Base-by-base conservation (phyloP, 139 green algal species). In the Coelastrella sp. region DNA sequence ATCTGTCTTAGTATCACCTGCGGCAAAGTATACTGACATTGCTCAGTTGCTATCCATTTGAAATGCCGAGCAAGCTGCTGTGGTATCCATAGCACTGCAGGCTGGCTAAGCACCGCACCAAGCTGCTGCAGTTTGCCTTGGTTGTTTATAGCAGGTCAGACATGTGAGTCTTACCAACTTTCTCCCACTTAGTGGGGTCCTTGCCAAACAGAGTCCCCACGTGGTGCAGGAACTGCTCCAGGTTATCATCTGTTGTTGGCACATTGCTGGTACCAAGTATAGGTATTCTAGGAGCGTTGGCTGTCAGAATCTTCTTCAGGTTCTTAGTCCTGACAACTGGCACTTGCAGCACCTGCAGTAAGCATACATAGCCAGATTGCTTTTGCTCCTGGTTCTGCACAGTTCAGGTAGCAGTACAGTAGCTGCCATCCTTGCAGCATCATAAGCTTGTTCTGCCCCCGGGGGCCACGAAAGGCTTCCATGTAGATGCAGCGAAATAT, bases 121-220 rank as follows among this genome's bases (percentile, higher is more conserved):
- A 47, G 32, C 32, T 47, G 32, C 32, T 47, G 32, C 32, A 47
- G 32, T 47, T 47, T 47, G 32, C 32, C 32, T 47, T 47, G 32
- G 32, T 47, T 47, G 32, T 47, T 47, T 47, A 47, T 47, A 47
- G 61, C 65, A 32, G 7, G 61, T 7, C 32, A 47, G 32, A 47
- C n/a, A 32, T 59, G 13, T 73, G 65, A 73, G 17, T 54, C 92
- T 90, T 83, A 94, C 92, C 94, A 76, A 94, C 81, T 83, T 94
- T 84, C 14, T 94, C 92, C 95, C 94, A 97, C 85, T 95, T 94
- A 7, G 79, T 91, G 2, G 94, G 92, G 88, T 97, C 95, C 82
- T 95, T 96, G 16, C 95, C 95, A 91, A 97, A 96, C 71, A 96
- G 93, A 14, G 84, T 87, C 5, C 94, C 95, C n/a, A 92, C 89